Evolutionary conservation across 2,329 filamentous ascomycete genomes (phyloP).

Genomic region (Cercospora nicotianae): DNA sequence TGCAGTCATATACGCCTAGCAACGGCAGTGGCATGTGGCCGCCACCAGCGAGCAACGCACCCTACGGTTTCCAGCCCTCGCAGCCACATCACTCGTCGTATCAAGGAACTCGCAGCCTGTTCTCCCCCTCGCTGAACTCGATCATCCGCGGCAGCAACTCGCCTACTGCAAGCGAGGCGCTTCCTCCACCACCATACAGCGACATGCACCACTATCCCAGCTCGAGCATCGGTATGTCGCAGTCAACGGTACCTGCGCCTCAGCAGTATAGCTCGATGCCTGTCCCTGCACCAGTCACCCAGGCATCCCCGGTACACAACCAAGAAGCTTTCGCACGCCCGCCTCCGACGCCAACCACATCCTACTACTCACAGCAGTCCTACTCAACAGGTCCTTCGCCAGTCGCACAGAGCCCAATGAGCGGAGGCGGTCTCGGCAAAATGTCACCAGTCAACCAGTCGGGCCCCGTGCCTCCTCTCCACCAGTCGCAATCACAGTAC

Average conservation of each 20-base stretch:
- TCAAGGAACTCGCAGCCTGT: constrained; percentile 52
- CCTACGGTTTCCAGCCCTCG: constrained; percentile 53
- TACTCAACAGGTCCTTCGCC: constrained; percentile 53
- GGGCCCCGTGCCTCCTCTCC: constrained; percentile 47
- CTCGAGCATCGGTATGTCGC: constrained; percentile 57
- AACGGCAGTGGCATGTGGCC: constrained; percentile 60
- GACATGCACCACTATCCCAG: constrained; percentile 60
- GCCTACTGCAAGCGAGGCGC: constrained; percentile 60
- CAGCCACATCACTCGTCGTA: constrained; percentile 50
- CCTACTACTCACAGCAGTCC: constrained; percentile 60
- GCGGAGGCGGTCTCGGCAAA: constrained; percentile 47
- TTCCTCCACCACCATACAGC: constrained; percentile 68
- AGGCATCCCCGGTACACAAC: constrained; percentile 56
- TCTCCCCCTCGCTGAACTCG: constrained; percentile 58
- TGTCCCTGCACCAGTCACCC: constrained; percentile 35
- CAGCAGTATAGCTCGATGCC: constrained; percentile 49
- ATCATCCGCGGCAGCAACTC: constrained; percentile 57
- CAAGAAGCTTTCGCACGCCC: constrained; percentile 60
- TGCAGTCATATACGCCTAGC: constrained; percentile 59
- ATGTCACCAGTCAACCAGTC: constrained; percentile 55
- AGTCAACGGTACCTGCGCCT: constrained; percentile 48
- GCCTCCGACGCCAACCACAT: constrained; percentile 61
- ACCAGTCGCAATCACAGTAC: constrained; percentile 45
- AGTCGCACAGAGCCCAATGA: constrained; percentile 52
- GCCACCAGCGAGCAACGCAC: constrained; percentile 55